Evolutionary conservation across 2,329 filamentous ascomycete genomes (phyloP).

Genomic region (Nemania abortiva): DNA sequence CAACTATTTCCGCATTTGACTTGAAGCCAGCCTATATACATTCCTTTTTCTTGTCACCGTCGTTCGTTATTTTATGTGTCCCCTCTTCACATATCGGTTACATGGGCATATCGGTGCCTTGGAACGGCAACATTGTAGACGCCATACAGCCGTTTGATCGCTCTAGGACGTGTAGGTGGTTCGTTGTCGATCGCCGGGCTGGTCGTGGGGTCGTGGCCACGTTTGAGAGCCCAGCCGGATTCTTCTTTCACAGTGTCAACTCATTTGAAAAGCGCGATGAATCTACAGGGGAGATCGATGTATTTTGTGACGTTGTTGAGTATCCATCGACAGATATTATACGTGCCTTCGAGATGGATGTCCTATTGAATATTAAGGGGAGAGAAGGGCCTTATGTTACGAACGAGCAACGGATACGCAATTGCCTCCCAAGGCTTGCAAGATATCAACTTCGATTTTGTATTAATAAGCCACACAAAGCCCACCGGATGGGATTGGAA

Average conservation of each 20-base stretch:
- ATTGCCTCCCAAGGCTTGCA: constrained; percentile 55
- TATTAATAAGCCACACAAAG: constrained; percentile 5
- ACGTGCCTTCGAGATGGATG: constrained; percentile 75
- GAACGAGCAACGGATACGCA: constrained; percentile 55
- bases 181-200: constrained; percentile 75
- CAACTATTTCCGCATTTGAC: constrained; percentile 67
- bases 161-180: constrained; percentile 72
- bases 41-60: constrained; percentile 79
- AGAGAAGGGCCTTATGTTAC: constrained; percentile 59
- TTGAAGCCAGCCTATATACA: constrained; percentile 79
- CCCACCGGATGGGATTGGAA: constrained; percentile 19
- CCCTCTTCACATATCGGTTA: constrained; percentile 73
- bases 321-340: constrained; percentile 76
- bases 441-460: constrained; percentile 60
- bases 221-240: constrained; percentile 76
- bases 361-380: constrained; percentile 67
- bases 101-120: constrained; percentile 71
- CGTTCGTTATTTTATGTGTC: constrained; percentile 79
- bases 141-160: constrained; percentile 73
- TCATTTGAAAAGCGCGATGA: constrained; percentile 73
- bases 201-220: constrained; percentile 74
- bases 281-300: constrained; percentile 56
- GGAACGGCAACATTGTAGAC: constrained; percentile 75
- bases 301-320: constrained; percentile 74
- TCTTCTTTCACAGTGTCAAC: constrained; percentile 85